Base-by-base conservation (phyloP, 176 grass and related monocot genomes). In the Rhynchospora breviuscula region DNA sequence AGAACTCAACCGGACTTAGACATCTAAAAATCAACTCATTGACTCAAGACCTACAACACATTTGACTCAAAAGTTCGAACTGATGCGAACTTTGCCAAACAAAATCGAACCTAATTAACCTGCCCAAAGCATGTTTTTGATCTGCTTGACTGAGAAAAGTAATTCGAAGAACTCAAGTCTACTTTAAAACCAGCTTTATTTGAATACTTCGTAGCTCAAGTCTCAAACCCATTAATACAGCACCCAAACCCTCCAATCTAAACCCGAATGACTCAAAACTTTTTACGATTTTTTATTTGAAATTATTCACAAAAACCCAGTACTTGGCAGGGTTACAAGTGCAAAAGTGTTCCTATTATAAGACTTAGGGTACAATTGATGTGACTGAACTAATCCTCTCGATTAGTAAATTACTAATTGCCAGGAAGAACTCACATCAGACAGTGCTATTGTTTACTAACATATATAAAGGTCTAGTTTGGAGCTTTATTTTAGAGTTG, bases 391-490 rank as follows among this genome's bases (percentile, higher is more conserved):
- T 76, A 76, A 73, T 53, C 71, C 43, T 49, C 43, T 76, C 51
- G 47, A 76, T 76, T 76, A 76, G 1, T 53, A 76, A 11, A 52
- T 71, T 76, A 19, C 47, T 53, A 62, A n/a, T 62, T 62, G 59
- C 7, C 19, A 62, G 59, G 59, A 62, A 23, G 59, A 62, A 23
- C 29, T 67, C 11, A 67, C 26, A 35, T 6, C 60, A 25, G 60
- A 17, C 26, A 40, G 64, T 35, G 12, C 15, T 11, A 64, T 35
- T 67, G 64, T 67, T 67, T 67, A 67, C 11, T 67, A 67, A 35
- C 5, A 35, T 31, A 67, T 17, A 40, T 59, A 57, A 79, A 54
- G 75, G 75, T 79, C 51, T 79, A 79, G 58, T 79, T 79, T 47
- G 25, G 75, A 53, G 73, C 13, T 44, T 74, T 74, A 4, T 44